Percentiles rank a stretch among this genome's conserved stretches.
phyloP scores from a whole-genome alignment of 768 basidiomycete genomes.

The Mycena maculata region DNA sequence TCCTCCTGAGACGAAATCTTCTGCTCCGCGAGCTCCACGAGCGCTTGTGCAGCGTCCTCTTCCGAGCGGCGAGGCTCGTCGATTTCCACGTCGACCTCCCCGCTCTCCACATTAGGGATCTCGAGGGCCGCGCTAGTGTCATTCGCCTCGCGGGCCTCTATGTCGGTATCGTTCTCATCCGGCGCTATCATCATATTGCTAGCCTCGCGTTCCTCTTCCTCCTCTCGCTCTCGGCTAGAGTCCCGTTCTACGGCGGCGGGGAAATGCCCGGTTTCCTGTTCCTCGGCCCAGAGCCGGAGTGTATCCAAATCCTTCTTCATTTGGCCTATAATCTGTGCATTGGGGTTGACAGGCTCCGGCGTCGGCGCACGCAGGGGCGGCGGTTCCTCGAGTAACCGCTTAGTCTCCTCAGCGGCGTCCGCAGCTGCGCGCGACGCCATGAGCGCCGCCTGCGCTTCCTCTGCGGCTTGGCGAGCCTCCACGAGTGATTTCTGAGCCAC shows the following conservation, averaged over 20 bases:
- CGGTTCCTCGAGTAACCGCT: slow-evolving; percentile 26
- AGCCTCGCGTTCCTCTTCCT: slow-evolving; percentile 23
- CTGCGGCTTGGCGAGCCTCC: slow-evolving; percentile 25
- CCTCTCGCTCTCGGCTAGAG: slow-evolving; percentile 10
- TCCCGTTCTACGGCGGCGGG: neutral
- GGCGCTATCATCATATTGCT: slow-evolving; percentile 13
- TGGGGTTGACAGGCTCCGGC: slow-evolving; percentile 19
- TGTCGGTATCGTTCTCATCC: slow-evolving; percentile 14
- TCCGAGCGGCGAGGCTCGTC: slow-evolving; percentile 20
- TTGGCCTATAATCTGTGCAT: slow-evolving; percentile 19
- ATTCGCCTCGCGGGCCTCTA: neutral
- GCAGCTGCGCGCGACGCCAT: slow-evolving; percentile 19
- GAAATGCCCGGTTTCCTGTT: slow-evolving; percentile 27
- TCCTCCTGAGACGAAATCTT: neutral
- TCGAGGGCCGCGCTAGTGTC: neutral
- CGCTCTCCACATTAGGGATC: neutral
- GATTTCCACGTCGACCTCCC: slow-evolving; percentile 1
- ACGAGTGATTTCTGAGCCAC: slow-evolving; percentile 24
- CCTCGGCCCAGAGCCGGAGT: slow-evolving; percentile 24
- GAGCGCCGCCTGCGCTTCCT: slow-evolving; percentile 20
- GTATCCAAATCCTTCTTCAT: slow-evolving; percentile 30
- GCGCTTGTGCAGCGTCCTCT: slow-evolving; percentile 24
- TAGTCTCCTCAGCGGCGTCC: slow-evolving; percentile 31
- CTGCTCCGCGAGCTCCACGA: slow-evolving; percentile 28
- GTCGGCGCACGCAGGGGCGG: slow-evolving; percentile 21